Evolutionary conservation across 2,329 filamentous ascomycete species (phyloP).

Genomic region (Aspergillus caelatus): DNA sequence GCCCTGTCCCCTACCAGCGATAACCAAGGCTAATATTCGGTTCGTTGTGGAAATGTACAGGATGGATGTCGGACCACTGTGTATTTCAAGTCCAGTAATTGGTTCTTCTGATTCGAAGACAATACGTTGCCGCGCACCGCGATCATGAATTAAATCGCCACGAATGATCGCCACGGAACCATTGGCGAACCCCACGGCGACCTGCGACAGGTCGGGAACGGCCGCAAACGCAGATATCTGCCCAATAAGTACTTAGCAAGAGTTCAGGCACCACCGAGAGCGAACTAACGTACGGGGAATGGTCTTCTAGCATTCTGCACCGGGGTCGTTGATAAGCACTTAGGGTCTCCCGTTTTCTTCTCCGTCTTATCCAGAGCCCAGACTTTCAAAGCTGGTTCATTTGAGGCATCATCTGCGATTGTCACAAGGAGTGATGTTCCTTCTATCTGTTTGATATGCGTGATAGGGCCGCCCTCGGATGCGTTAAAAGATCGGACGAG

Average conservation of each 20-base stretch:
- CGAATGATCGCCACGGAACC: conserved; percentile 91
- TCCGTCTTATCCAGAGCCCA: conserved; percentile 94
- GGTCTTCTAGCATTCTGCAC: conserved; percentile 90
- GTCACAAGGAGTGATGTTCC: conserved; percentile 86
- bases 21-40: conserved; percentile 80
- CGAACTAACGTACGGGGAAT: conserved; percentile 69
- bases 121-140: conserved; percentile 89
- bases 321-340: conserved; percentile 80
- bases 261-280: not conserved
- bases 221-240: conserved; percentile 80
- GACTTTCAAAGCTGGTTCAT: conserved; percentile 89
- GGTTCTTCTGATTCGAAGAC: conserved; percentile 97
- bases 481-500: conserved; percentile 83
- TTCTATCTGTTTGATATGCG: conserved; percentile 88
- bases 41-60: conserved; percentile 92
- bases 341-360: conserved; percentile 89
- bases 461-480: conserved; percentile 74
- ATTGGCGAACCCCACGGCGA: conserved; percentile 94
- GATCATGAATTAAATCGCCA: conserved; percentile 92
- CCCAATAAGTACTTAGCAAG: conserved; percentile 6
- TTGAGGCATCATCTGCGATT: conserved; percentile 77
- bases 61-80: conserved; percentile 66
- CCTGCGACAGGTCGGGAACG: conserved; percentile 84
- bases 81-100: conserved; percentile 85
- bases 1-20: conserved; percentile 86